Evolutionary conservation across 257 asterid species (phyloP).

Genomic region (Fraxinus pennsylvanica): DNA sequence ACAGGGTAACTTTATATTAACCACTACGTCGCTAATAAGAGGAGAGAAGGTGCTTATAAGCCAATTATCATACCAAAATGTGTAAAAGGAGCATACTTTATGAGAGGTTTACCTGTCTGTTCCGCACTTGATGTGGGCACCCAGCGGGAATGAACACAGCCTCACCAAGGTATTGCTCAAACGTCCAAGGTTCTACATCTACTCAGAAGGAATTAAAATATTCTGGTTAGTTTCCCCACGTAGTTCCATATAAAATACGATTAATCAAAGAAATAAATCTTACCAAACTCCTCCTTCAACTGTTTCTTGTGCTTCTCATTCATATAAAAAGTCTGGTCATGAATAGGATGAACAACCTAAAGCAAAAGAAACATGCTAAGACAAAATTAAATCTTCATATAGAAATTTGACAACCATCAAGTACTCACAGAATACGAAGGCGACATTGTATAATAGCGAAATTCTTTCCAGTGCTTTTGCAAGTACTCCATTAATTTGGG

Average conservation of each 20-base stretch:
- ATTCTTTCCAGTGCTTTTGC: conserved; percentile 42
- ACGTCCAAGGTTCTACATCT: conserved; percentile 55
- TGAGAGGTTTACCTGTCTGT: conserved; percentile 39
- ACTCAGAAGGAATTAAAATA: background rate
- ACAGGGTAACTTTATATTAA: conserved; percentile 6
- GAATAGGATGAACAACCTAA: conserved; percentile 54
- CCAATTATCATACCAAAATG: background rate
- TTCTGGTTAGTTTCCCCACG: background rate
- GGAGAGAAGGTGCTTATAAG: background rate
- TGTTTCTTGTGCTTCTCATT: conserved; percentile 45
- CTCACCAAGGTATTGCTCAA: conserved; percentile 49
- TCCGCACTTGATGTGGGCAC: conserved; percentile 58
- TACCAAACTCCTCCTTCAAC: conserved; percentile 49
- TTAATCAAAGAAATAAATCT: conserved; percentile 11
- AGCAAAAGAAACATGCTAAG: conserved; percentile 10
- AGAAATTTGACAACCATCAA: conserved; percentile 7
- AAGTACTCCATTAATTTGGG: conserved; percentile 46
- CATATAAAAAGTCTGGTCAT: conserved; percentile 49
- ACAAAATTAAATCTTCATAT: background rate
- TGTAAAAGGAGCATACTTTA: background rate
- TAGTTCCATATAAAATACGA: background rate
- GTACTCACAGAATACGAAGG: conserved; percentile 38
- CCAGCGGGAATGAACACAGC: conserved; percentile 56
- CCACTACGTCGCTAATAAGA: background rate
- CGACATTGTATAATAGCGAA: conserved; percentile 32